Percentiles rank a stretch among this genome's conserved stretches.
Conservation (phyloP, 1,139 yeast species). For the Scheffersomyces stambukii region DNA sequence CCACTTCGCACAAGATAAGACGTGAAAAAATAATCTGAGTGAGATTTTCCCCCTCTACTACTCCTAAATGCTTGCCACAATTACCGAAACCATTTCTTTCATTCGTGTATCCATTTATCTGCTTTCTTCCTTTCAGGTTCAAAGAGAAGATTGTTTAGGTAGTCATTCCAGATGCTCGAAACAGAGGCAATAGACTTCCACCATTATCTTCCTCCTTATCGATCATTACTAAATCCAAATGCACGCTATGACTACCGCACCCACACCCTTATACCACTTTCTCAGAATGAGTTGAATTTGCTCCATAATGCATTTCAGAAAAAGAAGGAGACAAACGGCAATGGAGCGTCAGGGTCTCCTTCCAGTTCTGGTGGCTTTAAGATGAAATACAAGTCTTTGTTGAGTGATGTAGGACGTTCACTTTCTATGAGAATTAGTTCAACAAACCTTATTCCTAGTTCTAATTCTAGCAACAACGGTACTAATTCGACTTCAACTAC, state of each 20-base stretch:
- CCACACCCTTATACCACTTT: constrained; percentile 36
- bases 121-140: too few species aligned
- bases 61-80: too few species aligned
- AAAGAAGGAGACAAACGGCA: constrained; percentile 5
- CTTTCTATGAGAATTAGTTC: constrained; percentile 19
- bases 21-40: too few species aligned
- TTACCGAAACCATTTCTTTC: too few species aligned
- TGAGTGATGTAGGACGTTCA: constrained; percentile 36
- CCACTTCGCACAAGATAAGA: too few species aligned
- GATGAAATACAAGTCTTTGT: constrained; percentile 42
- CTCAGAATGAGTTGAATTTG: constrained; percentile 26
- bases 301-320: constrained; percentile 10
- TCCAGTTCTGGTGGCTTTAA: constrained; percentile 16
- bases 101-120: too few species aligned
- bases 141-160: too few species aligned
- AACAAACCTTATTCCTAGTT: constrained; percentile 10
- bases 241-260: constrained; percentile 42
- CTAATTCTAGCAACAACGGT: constrained; percentile 2
- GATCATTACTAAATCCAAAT: constrained; percentile 39
- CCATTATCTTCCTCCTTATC: constrained; percentile 39
- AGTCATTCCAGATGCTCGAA: constrained; percentile 6
- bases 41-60: too few species aligned
- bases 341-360: constrained; percentile 1
- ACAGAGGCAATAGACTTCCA: constrained; percentile 24
- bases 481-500: constrained; percentile 1